Evolutionary conservation across 2,329 filamentous ascomycete genomes (phyloP), one percentile per base, ranked within the genome.

Genomic region (Hirsutella rhossiliensis): DNA sequence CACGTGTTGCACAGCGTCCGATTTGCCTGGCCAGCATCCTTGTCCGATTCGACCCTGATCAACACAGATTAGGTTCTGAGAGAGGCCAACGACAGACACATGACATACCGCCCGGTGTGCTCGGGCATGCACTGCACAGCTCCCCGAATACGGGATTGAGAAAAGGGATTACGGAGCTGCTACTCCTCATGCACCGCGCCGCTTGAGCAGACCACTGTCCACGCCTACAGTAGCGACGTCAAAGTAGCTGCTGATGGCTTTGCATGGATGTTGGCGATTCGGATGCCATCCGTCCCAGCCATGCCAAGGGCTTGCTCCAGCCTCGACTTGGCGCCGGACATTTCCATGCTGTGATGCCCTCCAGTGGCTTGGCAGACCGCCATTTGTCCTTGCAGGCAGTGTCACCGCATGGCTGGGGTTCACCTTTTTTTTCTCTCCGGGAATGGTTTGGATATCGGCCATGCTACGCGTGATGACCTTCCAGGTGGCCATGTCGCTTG

Each of bases 231-330:
- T 27, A 27, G 23, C 23, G 23, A 6, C 23, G 6, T 12, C 12
- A 13, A 11, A 37, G 11, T 37, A 37, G 34, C 34, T 37, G 34
- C 34, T 17, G 13, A 28, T 20, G 29, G 8, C n/a, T 5, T 29
- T n/a, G 23, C 37, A 41, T 12, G 40, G 31, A n/a, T 31, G 18
- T 18, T 37, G 28, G 36, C 36, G 17, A 31, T 43, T 43, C 37
- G 42, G 43, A 34, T 43, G 46, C 38, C 40, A 36, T 38, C 41
- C 40, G 40, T 36, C 30, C 19, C 43, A 40, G 31, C 32, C 30
- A 38, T 39, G 42, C 43, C 41, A 38, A 38, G 32, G 45, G 40
- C 13, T n/a, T 32, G 34, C 15, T 42, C 38, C 23, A 41, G 18
- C 12, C 12, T 29, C 29, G 36, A 38, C 11, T 4, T 18, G 20